Evolutionary conservation across 1,284 basidiomycete species (phyloP).

Genomic region (Ustilago crameri): DNA sequence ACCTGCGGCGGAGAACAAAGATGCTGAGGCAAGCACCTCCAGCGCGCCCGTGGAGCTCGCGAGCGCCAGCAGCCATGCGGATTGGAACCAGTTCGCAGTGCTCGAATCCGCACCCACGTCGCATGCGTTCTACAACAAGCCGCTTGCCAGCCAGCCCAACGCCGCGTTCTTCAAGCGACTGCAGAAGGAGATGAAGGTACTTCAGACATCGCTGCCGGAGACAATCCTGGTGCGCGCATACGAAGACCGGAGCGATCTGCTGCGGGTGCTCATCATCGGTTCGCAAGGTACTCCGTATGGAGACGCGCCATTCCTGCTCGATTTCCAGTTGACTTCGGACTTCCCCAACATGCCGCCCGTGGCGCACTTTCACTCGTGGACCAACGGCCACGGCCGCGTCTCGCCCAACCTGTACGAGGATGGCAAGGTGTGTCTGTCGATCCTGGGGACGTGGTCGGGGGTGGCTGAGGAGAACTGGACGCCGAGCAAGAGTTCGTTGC

Average conservation of each 20-base stretch:
- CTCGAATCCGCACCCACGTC: conserved; percentile 52
- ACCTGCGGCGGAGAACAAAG: background rate
- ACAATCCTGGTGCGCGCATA: conserved; percentile 71
- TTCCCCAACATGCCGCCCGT: conserved; percentile 87
- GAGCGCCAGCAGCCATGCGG: conserved; percentile 17
- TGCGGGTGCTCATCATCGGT: conserved; percentile 88
- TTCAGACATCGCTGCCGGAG: conserved; percentile 76
- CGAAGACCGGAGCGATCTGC: conserved; percentile 82
- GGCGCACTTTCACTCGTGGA: conserved; percentile 92
- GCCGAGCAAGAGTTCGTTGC: conserved; percentile 78
- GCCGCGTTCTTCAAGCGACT: conserved; percentile 80
- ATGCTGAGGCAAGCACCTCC: background rate
- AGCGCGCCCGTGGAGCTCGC: conserved; percentile 26
- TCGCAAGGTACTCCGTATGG: conserved; percentile 87
- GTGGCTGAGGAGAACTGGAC: conserved; percentile 70
- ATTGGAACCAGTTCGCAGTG: conserved; percentile 49
- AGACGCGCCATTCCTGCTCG: conserved; percentile 92
- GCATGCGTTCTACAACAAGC: conserved; percentile 42
- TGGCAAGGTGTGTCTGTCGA: conserved; percentile 91
- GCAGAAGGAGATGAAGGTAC: conserved; percentile 82
- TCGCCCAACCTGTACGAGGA: conserved; percentile 88
- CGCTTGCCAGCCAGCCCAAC: conserved; percentile 64
- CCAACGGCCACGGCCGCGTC: conserved; percentile 85
- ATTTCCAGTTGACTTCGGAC: conserved; percentile 80
- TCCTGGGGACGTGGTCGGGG: conserved; percentile 90